Base-by-base conservation (phyloP, 2,329 filamentous ascomycete species). In the Aphanoascus verrucosus region DNA sequence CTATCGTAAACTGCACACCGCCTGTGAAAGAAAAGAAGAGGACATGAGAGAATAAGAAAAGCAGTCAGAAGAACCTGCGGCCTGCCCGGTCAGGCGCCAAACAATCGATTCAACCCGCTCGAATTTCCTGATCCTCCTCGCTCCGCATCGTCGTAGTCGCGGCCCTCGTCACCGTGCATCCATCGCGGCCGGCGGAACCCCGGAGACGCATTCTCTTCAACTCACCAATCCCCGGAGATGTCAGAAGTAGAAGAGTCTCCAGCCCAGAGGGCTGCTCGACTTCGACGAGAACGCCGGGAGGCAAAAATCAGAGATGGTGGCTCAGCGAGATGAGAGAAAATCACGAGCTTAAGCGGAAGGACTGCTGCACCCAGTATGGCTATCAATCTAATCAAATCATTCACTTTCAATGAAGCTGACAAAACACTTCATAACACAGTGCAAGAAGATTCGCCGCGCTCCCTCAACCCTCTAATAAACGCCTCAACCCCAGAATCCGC, bases 101-200 rank as follows among this genome's bases (percentile, higher is more conserved):
- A 46, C 5, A 46, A 40, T 19, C 50, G 31, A 34, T 45, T 52
- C 34, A 52, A 32, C 14, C 50, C 50, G 19, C 50, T 46, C 7
- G 42, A 52, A 32, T 41, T 52, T 6, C 40, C 49, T 11, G 15
- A 38, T 3, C 40, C 49, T 52, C 49, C 31, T 44, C 37, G 31
- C 32, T 52, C 42, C 32, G 14, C 15, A 46, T 46, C 56, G 51
- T 53, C 59, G 45, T 66, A 55, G 12, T 57, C 72, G 9, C 76
- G 76, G 50, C n/a, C n/a, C n/a, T n/a, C 23, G 23, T 80, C 77
- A 20, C 78, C 79, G 15, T 81, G 79, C 81, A 93, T 86, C 88
- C 88, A 94, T 62, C 82, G 85, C 4, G 88, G 88, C 64, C 84
- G 81, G 68, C 84, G 87, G n/a, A n/a, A n/a, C n/a, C n/a, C n/a